Evolutionary conservation across 2,329 filamentous ascomycete genomes (phyloP), one percentile per base, ranked within the genome.

Genomic region (Chaetomiaceae sp.): DNA sequence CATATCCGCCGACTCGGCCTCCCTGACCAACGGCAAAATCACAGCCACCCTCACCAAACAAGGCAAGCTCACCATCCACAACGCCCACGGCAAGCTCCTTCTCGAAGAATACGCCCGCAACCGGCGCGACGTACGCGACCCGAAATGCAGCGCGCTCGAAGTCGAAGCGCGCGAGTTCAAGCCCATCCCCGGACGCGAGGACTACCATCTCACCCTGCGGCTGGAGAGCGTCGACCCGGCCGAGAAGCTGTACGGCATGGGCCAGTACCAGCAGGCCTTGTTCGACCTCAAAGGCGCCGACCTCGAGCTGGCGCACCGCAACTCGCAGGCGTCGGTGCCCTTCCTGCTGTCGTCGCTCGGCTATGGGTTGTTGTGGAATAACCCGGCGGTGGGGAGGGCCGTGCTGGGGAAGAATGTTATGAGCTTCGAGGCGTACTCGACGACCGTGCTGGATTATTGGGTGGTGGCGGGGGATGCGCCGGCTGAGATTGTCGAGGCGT

Each of bases 261-360:
- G 44, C 33, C 44, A 47, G 38, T 47, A 47, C 44, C 44, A 47
- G 38, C 44, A 47, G 26, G 26, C 44, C 17, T 20, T 47, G 2
- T 47, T 47, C 11, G 33, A 47, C 34, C 38, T 47, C 24, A 47
- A 47, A 32, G 44, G 44, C 19, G 38, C 44, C 33, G 44, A 47
- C 19, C 27, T 47, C 10, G 38, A 47, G 32, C 24, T 47, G 33
- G 44, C 44, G 32, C 44, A 47, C 2, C 38, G 44, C 24, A 47
- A 47, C 27, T 47, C 44, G 4, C 44, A 47, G 38, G 44, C 44
- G 3, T 42, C 32, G 26, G 44, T 47, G 18, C 44, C 44, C 6
- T 47, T 47, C 10, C 19, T 47, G 38, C 27, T 47, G 6, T 47
- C 44, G 24, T 47, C 44, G 33, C 15, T 17, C 18, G 44, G 44